These are phyloP conservation scores for Suhomyces chickasaworum DNA, from an alignment of 1,139 yeast genomes.

Conservation along the genomic window DNA sequence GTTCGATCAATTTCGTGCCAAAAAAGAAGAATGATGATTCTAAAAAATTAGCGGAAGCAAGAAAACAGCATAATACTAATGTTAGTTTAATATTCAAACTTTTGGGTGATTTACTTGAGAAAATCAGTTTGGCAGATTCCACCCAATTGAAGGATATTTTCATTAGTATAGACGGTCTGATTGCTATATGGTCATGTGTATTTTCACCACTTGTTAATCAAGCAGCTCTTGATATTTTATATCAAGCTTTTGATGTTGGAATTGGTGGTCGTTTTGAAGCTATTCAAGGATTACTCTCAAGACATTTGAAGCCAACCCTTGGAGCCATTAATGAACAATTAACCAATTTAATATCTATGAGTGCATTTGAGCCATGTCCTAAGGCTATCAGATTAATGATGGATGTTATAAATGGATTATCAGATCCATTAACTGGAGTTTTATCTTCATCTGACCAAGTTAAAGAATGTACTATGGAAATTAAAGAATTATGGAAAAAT, in stretches of 20 bases:
- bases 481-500: slow-evolving; percentile 58
- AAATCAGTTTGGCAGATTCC: slow-evolving; percentile 45
- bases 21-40: slow-evolving; percentile 24
- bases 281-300: slow-evolving; percentile 52
- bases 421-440: slow-evolving; percentile 66
- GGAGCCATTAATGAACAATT: slow-evolving; percentile 52
- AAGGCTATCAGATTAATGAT: slow-evolving; percentile 71
- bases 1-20: slow-evolving; percentile 38
- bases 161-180: slow-evolving; percentile 28
- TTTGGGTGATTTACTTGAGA: slow-evolving; percentile 34
- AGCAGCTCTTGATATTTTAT: slow-evolving; percentile 69
- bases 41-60: slow-evolving; percentile 27
- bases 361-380: slow-evolving; percentile 73
- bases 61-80: slow-evolving; percentile 37
- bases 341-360: slow-evolving; percentile 45
- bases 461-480: slow-evolving; percentile 11
- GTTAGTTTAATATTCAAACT: slow-evolving; percentile 26
- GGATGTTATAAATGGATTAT: slow-evolving; percentile 67
- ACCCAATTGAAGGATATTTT: slow-evolving; percentile 39
- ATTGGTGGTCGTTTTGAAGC: slow-evolving; percentile 70
- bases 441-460: slow-evolving; percentile 21
- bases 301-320: slow-evolving; percentile 47
- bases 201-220: slow-evolving; percentile 64
- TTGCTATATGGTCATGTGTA: slow-evolving; percentile 70
- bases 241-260: slow-evolving; percentile 68